Evolutionary conservation across 495 filamentous ascomycete species (phyloP).

Genomic region (Barbatosphaeria neglecta): DNA sequence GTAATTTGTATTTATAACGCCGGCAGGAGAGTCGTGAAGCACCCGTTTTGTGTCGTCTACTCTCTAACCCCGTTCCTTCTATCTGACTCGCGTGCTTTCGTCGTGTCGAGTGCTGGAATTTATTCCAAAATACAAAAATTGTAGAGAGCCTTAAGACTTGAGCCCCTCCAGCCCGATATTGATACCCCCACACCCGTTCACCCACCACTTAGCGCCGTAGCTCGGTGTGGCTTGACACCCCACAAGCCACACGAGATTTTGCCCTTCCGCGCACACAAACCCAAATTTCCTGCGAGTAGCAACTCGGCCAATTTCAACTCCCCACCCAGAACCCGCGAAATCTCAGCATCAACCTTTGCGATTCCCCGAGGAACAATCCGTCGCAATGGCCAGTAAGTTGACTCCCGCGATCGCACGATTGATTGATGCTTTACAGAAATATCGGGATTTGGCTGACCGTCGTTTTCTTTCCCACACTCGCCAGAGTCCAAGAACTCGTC

Average conservation of each 20-base stretch:
- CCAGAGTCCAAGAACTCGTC: constrained; percentile 98
- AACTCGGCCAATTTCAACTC: constrained; percentile 5
- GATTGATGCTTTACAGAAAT: neutral
- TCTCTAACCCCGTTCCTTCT: too few species aligned
- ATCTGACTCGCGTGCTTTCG: too few species aligned
- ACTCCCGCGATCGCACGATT: neutral
- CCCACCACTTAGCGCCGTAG: too few species aligned
- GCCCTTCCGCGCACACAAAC: neutral
- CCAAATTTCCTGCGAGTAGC: neutral
- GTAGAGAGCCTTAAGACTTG: too few species aligned
- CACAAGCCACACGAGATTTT: neutral
- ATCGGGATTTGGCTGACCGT: neutral
- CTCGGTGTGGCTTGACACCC: neutral
- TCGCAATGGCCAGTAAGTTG: constrained; percentile 41
- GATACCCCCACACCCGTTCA: too few species aligned
- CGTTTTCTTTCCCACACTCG: neutral
- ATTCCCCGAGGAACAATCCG: constrained; percentile 20
- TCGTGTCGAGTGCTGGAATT: too few species aligned
- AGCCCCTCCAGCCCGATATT: too few species aligned
- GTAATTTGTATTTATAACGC: too few species aligned
- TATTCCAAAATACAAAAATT: too few species aligned
- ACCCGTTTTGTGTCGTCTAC: too few species aligned
- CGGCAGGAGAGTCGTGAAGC: too few species aligned
- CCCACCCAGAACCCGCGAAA: constrained; percentile 10
- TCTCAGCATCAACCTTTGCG: constrained; percentile 4